Evolutionary conservation across 2,329 filamentous ascomycete genomes (phyloP).

Genomic region (Colletotrichum kahawae): DNA sequence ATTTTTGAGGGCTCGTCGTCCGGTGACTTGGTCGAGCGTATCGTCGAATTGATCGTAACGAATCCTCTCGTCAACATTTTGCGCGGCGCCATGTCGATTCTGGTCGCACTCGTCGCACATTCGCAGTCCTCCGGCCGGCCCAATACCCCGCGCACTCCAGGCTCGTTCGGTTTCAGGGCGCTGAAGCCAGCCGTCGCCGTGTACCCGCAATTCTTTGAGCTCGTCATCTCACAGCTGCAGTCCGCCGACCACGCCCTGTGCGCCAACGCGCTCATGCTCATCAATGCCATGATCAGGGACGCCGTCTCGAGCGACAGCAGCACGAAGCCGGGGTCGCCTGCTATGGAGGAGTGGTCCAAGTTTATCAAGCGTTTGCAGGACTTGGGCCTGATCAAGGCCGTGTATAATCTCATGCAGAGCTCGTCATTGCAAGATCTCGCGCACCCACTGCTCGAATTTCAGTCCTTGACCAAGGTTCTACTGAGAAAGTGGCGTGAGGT

Average conservation of each 20-base stretch:
- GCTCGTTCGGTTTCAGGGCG: constrained; percentile 85
- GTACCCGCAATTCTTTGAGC: constrained; percentile 92
- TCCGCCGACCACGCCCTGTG: constrained; percentile 95
- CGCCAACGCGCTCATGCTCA: constrained; percentile 91
- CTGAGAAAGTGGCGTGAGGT: constrained; percentile 89
- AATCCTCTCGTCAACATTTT: constrained; percentile 98
- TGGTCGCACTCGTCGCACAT: constrained; percentile 91
- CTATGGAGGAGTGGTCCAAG: constrained; percentile 83
- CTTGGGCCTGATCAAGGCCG: constrained; percentile 88
- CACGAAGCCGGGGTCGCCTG: constrained; percentile 33
- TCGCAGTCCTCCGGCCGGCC: constrained; percentile 63
- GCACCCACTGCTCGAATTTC: constrained; percentile 90
- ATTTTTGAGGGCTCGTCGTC: constrained; percentile 70
- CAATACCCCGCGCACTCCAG: constrained; percentile 48
- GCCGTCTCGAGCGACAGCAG: constrained; percentile 75
- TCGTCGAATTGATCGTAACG: constrained; percentile 91
- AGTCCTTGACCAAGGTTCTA: constrained; percentile 86
- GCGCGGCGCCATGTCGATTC: constrained; percentile 93
- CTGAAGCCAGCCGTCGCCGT: constrained; percentile 90
- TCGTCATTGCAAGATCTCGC: constrained; percentile 89
- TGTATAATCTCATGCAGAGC: constrained; percentile 93
- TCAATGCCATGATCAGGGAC: constrained; percentile 94
- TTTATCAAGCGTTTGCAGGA: constrained; percentile 95
- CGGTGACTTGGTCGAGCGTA: constrained; percentile 72
- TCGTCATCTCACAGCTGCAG: constrained; percentile 88